phyloP scores from a whole-genome alignment of 495 filamentous ascomycete species.

The Cairneyella variabilis region DNA sequence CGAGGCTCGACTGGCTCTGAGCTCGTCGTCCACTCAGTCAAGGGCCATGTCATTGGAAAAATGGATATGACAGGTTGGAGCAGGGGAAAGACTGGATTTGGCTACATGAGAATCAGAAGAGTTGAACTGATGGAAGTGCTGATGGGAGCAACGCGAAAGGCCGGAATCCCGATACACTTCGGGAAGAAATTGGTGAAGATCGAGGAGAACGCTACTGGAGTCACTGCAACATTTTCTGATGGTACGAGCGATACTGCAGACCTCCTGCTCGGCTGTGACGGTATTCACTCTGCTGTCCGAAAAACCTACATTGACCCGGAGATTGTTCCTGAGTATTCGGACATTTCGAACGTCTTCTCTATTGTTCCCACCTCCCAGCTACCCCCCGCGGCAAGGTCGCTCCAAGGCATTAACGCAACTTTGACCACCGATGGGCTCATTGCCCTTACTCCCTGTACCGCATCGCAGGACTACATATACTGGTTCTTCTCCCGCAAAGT shows the following conservation, averaged over 20 bases:
- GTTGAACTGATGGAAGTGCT: constrained; percentile 44
- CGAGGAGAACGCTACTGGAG: constrained; percentile 31
- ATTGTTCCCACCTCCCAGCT: constrained; percentile 4
- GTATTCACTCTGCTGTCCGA: constrained; percentile 55
- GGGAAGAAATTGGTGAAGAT: constrained; percentile 28
- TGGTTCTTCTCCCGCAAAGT: constrained; percentile 13
- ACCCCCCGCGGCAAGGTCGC: not conserved
- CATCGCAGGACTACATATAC: not conserved
- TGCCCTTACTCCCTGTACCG: not conserved
- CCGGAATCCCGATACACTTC: constrained; percentile 32
- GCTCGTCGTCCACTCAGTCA: constrained; percentile 43
- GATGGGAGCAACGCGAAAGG: constrained; percentile 32
- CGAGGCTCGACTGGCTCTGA: constrained; percentile 37
- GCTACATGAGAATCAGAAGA: constrained; percentile 43
- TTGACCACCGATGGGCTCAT: constrained; percentile 7
- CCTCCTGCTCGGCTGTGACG: constrained; percentile 58
- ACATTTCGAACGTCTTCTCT: constrained; percentile 44
- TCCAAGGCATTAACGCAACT: constrained; percentile 11
- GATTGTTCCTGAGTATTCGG: constrained; percentile 48
- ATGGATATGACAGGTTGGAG: constrained; percentile 38
- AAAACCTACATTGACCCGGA: constrained; percentile 47
- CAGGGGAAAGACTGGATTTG: constrained; percentile 39
- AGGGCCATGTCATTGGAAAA: constrained; percentile 42
- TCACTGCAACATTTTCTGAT: constrained; percentile 48
- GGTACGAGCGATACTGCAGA: constrained; percentile 45